phyloP scores from a whole-genome alignment of 2,329 filamentous ascomycete genomes.

The Aspergillus costaricaensis region DNA sequence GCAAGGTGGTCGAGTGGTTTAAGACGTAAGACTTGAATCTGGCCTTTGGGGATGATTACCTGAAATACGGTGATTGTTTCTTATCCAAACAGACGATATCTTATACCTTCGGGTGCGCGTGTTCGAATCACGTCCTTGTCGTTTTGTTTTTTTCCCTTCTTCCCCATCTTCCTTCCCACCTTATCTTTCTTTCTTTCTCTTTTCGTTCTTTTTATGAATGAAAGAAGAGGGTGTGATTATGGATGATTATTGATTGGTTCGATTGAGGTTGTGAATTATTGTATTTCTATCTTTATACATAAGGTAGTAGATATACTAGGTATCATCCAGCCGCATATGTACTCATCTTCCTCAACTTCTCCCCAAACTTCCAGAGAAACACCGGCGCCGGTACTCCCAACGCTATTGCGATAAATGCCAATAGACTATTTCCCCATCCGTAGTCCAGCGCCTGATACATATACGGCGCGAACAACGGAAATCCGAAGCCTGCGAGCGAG shows the following conservation, averaged over 20 bases:
- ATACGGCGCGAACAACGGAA: constrained; percentile 46
- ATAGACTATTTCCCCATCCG: constrained; percentile 45
- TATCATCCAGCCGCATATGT: constrained; percentile 48
- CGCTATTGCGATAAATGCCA: constrained; percentile 43
- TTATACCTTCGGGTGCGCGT: constrained; percentile 8
- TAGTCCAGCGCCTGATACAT: constrained; percentile 42
- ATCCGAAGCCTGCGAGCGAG: constrained; percentile 44
- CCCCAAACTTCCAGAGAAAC: constrained; percentile 54
- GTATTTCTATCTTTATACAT: too few relatives aligned
- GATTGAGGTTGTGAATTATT: too few relatives aligned
- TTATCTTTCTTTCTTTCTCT: too few relatives aligned
- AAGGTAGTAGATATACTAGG: background rate
- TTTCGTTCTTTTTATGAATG: too few relatives aligned
- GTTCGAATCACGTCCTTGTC: constrained; percentile 10
- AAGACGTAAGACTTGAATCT: background rate
- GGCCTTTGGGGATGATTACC: too few relatives aligned
- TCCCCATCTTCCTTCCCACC: too few relatives aligned
- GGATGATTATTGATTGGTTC: too few relatives aligned
- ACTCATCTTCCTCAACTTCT: constrained; percentile 49
- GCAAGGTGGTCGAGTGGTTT: background rate
- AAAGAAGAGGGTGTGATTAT: too few relatives aligned
- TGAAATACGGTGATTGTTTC: background rate
- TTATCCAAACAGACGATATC: constrained; percentile 1
- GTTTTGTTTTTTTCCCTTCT: background rate
- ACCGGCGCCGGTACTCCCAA: constrained; percentile 52